Conservation (phyloP, 2,329 filamentous ascomycete species). For the Rhytidhysteron rufulum region DNA sequence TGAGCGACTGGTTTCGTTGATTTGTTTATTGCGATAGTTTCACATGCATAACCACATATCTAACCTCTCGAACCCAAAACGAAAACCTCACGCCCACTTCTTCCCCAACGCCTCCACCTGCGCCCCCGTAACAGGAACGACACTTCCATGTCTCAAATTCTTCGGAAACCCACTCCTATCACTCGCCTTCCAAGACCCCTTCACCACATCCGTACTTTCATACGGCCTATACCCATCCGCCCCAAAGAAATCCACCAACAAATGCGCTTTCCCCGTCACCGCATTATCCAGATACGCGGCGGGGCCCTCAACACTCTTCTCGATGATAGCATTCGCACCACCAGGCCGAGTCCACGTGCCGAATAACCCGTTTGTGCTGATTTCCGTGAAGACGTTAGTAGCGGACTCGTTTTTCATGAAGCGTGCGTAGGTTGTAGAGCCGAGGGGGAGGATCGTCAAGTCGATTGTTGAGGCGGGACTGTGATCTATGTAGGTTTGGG, state of each 20-base stretch:
- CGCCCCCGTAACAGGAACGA: constrained; percentile 46
- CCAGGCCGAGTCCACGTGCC: constrained; percentile 51
- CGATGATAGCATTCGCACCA: constrained; percentile 41
- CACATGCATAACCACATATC: no score
- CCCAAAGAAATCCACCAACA: constrained; percentile 43
- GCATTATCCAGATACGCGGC: constrained; percentile 32
- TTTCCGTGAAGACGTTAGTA: constrained; percentile 52
- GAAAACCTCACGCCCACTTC: constrained; percentile 23
- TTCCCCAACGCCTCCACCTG: constrained; percentile 40
- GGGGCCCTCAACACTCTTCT: constrained; percentile 26
- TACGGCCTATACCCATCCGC: constrained; percentile 51
- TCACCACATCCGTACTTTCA: constrained; percentile 42
- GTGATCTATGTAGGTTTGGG: constrained; percentile 50
- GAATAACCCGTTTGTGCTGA: constrained; percentile 47
- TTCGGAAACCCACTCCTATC: constrained; percentile 42
- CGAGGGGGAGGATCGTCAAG: constrained; percentile 53
- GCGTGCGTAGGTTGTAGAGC: constrained; percentile 44
- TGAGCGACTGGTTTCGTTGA: no score
- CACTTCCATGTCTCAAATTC: constrained; percentile 51
- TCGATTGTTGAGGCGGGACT: constrained; percentile 50
- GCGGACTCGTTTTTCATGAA: constrained; percentile 55
- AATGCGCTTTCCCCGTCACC: constrained; percentile 34
- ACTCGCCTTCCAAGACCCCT: constrained; percentile 47
- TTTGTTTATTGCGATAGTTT: no score
- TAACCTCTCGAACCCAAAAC: no score